Evolutionary conservation across 495 filamentous ascomycete genomes (phyloP).

Genomic region (Cudoniella acicularis): DNA sequence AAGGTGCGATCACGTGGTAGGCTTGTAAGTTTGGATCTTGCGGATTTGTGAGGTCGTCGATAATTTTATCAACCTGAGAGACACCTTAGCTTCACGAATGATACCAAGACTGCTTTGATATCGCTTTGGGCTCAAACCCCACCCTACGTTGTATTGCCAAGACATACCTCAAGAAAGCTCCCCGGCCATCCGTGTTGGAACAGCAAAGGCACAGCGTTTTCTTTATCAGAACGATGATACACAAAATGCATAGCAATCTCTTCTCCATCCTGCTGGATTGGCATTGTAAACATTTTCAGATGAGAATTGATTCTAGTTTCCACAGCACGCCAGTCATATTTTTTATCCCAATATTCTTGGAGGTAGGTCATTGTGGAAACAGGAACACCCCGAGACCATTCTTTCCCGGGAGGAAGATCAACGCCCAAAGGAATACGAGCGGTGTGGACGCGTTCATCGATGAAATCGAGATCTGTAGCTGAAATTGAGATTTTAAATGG

Average conservation of each 20-base stretch:
- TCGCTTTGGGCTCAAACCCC: too few relatives aligned
- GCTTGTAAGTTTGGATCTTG: constrained; percentile 36
- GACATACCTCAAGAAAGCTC: constrained; percentile 59
- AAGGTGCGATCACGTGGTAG: constrained; percentile 66
- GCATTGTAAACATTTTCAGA: constrained; percentile 52
- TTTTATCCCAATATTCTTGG: constrained; percentile 37
- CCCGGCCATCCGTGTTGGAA: constrained; percentile 68
- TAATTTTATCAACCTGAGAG: constrained; percentile 40
- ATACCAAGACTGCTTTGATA: too few relatives aligned
- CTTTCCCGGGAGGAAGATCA: constrained; percentile 8
- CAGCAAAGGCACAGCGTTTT: constrained; percentile 51
- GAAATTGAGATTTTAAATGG: constrained; percentile 41
- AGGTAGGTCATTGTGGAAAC: constrained; percentile 4
- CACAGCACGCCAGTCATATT: constrained; percentile 46
- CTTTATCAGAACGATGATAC: constrained; percentile 46
- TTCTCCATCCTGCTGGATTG: constrained; percentile 42
- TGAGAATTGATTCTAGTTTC: constrained; percentile 51
- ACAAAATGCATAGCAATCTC: constrained; percentile 50
- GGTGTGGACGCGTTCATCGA: constrained; percentile 38
- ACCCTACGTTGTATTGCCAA: constrained; percentile 12
- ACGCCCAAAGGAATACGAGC: constrained; percentile 33
- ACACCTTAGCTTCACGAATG: too few relatives aligned
- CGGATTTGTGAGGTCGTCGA: constrained; percentile 49
- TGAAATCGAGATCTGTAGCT: constrained; percentile 32
- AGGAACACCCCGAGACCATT: constrained; percentile 18